These are phyloP conservation scores for Eutrema yunnanense DNA, from an alignment of 345 rosid species.

Conservation along the genomic window DNA sequence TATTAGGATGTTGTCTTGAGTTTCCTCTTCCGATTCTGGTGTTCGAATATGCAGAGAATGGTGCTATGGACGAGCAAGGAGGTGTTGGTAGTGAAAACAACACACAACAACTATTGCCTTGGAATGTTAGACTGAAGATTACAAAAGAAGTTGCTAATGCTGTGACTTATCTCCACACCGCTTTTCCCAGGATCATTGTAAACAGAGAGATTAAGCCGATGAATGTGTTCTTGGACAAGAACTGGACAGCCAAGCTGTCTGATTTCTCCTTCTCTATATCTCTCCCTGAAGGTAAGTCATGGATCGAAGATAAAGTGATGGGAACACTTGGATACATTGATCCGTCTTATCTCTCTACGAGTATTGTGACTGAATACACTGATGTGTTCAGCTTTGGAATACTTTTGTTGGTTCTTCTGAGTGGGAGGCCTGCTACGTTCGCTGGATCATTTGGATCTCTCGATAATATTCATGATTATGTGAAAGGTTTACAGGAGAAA, in stretches of 20 bases:
- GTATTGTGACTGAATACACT: neutral
- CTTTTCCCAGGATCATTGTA: neutral
- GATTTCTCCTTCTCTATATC: constrained; percentile 15
- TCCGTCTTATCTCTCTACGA: neutral
- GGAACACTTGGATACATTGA: constrained; percentile 9
- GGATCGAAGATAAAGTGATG: constrained; percentile 8
- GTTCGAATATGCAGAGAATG: neutral
- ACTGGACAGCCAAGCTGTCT: constrained; percentile 10
- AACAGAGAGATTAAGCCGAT: constrained; percentile 8
- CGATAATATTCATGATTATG: constrained; percentile 3
- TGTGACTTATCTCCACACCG: constrained; percentile 16
- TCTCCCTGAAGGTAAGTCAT: constrained; percentile 15
- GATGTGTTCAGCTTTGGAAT: constrained; percentile 19
- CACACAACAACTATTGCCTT: neutral
- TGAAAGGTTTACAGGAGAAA: neutral
- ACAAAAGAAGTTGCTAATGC: neutral
- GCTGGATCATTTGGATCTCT: neutral
- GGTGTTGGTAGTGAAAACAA: neutral
- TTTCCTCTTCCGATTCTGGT: neutral
- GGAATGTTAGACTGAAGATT: constrained; percentile 4
- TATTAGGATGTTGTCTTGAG: constrained; percentile 5
- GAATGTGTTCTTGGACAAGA: constrained; percentile 16
- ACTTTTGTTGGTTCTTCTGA: constrained; percentile 9
- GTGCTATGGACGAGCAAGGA: neutral
- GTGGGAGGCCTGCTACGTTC: neutral